Percentiles rank a stretch among this genome's conserved stretches.
phyloP scores from a whole-genome alignment of 1,284 basidiomycete genomes.

The Xanthoconium separans region DNA sequence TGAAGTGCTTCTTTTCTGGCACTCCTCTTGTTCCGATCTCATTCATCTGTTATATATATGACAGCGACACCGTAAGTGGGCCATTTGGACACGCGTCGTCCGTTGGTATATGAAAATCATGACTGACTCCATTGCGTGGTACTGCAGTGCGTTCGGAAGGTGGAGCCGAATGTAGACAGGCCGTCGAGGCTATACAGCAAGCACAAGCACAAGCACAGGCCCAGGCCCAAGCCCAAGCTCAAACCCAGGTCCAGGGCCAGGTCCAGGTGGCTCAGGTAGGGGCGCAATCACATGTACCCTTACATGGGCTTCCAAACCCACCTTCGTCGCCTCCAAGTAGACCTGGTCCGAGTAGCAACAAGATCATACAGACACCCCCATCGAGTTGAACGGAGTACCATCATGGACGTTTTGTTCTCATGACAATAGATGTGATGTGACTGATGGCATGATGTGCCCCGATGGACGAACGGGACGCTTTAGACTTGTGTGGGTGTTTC shows the following conservation, averaged over 20 bases:
- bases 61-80: conserved; percentile 35
- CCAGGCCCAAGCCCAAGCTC: conserved; percentile 21
- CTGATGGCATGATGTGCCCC: conserved; percentile 7
- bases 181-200: conserved; percentile 38
- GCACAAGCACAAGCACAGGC: conserved; percentile 31
- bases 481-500: conserved; percentile 13
- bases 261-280: conserved; percentile 19
- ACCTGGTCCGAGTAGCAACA: conserved; percentile 25
- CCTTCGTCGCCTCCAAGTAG: conserved; percentile 18
- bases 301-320: conserved; percentile 24
- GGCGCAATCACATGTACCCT: conserved; percentile 20
- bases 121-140: conserved; percentile 22
- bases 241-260: conserved; percentile 15
- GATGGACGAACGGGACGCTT: conserved; percentile 25
- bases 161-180: conserved; percentile 67
- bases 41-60: conserved; percentile 23
- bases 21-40: conserved; percentile 17
- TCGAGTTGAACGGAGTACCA: conserved; percentile 12
- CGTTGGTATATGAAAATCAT: conserved; percentile 19
- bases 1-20: conserved; percentile 24
- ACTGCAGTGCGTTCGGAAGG: conserved; percentile 75
- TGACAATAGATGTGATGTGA: conserved; percentile 13
- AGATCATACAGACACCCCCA: conserved; percentile 19
- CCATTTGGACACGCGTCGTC: conserved; percentile 16
- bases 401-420: conserved; percentile 6